A percentile compares a stretch with the other conserved stretches of the same genome.
phyloP scores from a whole-genome alignment of 768 basidiomycete species.

The Pisolithus microcarpus region DNA sequence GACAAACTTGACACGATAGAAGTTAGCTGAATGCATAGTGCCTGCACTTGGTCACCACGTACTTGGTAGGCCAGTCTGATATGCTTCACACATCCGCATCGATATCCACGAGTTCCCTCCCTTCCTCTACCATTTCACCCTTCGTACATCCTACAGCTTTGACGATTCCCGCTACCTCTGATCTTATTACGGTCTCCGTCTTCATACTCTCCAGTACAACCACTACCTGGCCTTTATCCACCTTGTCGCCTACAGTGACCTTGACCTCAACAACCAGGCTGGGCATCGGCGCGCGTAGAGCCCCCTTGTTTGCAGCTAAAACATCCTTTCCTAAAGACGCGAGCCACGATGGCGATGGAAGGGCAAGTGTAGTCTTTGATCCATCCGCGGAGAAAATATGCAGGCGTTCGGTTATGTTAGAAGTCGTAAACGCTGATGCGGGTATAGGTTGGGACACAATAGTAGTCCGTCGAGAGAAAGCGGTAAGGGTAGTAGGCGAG shows the following conservation, averaged over 20 bases:
- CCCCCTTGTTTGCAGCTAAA: conserved; percentile 49
- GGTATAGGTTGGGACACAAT: conserved; percentile 66
- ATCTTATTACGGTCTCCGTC: conserved; percentile 84
- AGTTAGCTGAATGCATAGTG: no score
- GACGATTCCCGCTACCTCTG: conserved; percentile 62
- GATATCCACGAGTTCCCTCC: conserved; percentile 68
- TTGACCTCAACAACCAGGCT: conserved; percentile 85
- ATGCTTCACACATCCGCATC: conserved; percentile 30
- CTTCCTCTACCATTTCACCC: conserved; percentile 91
- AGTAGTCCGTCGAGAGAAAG: conserved; percentile 49
- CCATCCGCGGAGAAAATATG: conserved; percentile 62
- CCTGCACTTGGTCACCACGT: no score
- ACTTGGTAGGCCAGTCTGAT: no score
- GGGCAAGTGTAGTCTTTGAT: conserved; percentile 54
- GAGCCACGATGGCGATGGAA: conserved; percentile 69
- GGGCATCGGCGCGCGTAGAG: conserved; percentile 84
- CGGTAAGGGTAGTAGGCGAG: conserved; percentile 47
- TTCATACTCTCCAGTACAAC: conserved; percentile 96
- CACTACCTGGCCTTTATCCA: conserved; percentile 74
- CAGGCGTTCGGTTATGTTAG: conserved; percentile 60
- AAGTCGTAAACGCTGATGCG: conserved; percentile 46
- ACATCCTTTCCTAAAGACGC: conserved; percentile 57
- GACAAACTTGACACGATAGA: no score
- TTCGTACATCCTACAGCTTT: conserved; percentile 67
- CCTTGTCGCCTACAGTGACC: conserved; percentile 68